Evolutionary conservation across 106 monocot genomes (phyloP).

Genomic region (Dendrobium catenatum): DNA sequence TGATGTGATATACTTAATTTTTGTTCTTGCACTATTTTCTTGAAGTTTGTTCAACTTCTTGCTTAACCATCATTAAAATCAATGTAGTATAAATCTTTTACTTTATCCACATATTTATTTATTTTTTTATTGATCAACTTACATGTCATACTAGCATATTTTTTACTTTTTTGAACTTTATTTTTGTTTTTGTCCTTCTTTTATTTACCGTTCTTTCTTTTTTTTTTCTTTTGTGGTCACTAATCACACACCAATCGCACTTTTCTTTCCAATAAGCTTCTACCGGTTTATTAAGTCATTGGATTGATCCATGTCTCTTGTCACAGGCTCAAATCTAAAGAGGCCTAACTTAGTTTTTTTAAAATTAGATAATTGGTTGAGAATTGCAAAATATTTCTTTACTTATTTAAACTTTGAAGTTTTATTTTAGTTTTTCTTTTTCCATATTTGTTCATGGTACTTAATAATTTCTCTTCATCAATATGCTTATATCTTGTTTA

Average conservation of each 20-base stretch:
- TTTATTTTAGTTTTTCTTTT: background rate
- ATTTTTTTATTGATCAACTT: background rate
- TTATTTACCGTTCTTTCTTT: background rate
- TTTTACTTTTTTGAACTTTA: background rate
- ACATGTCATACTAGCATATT: background rate
- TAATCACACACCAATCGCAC: background rate
- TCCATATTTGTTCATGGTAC: background rate
- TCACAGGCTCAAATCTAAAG: background rate
- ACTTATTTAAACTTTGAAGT: background rate
- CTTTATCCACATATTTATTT: background rate
- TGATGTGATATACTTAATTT: background rate
- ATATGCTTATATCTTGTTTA: background rate
- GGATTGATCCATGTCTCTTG: background rate
- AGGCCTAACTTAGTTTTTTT: background rate
- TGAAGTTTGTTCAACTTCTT: background rate
- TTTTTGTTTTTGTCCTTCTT: background rate
- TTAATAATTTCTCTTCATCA: background rate
- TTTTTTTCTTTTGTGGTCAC: background rate
- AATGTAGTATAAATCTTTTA: background rate
- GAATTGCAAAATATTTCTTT: background rate
- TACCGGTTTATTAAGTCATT: background rate
- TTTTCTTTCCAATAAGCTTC: background rate
- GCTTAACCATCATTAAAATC: background rate
- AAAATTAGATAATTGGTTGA: background rate
- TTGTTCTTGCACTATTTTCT: background rate